phyloP scores from a whole-genome alignment of 768 basidiomycete species.

The Tulasnella sp. region DNA sequence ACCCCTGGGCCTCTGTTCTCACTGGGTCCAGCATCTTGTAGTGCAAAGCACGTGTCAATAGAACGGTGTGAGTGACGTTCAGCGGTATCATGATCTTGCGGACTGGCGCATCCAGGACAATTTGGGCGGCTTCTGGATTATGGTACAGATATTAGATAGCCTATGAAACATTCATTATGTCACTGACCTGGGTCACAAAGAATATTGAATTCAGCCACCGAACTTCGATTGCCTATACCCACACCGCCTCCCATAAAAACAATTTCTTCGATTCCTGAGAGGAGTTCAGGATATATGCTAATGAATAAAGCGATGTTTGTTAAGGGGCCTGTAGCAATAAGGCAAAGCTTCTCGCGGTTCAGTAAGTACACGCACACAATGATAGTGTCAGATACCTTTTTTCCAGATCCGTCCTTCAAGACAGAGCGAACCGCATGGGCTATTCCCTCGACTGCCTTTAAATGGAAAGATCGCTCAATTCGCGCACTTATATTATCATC shows the following conservation, averaged over 20 bases:
- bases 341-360: constrained; percentile 39
- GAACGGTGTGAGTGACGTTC: constrained; percentile 78
- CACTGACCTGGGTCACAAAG: constrained; percentile 6
- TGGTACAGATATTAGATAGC: not conserved
- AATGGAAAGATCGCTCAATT: not conserved
- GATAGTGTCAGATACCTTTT: constrained; percentile 3
- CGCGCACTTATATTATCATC: constrained; percentile 2
- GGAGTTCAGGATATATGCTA: constrained; percentile 38
- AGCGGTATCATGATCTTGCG: constrained; percentile 68
- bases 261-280: constrained; percentile 48
- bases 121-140: constrained; percentile 72
- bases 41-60: constrained; percentile 49
- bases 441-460: constrained; percentile 55
- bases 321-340: constrained; percentile 73
- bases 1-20: constrained; percentile 15
- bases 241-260: constrained; percentile 88
- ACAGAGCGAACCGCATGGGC: constrained; percentile 37
- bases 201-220: constrained; percentile 39
- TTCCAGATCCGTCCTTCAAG: constrained; percentile 39
- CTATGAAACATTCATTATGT: not conserved
- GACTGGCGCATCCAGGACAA: constrained; percentile 59
- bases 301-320: constrained; percentile 69
- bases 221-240: constrained; percentile 66
- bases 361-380: constrained; percentile 9
- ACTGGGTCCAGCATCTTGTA: constrained; percentile 36